Conservation (phyloP, 495 filamentous ascomycete species). For the Aspergillus heteromorphus region DNA sequence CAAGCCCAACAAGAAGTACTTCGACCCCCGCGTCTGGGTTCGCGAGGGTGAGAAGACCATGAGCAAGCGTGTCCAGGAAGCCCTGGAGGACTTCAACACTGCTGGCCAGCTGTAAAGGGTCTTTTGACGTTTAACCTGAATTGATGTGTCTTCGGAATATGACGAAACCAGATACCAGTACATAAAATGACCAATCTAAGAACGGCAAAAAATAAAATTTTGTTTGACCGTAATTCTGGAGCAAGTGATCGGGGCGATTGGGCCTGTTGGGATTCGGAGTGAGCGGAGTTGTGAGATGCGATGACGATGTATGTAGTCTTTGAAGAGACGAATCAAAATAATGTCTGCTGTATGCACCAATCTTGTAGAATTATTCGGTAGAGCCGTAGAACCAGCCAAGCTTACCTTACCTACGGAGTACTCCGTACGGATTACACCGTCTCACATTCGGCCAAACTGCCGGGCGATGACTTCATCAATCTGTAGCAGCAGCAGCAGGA, state of each 20-base stretch:
- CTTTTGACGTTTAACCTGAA: slow-evolving; percentile 4
- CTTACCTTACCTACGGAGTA: too few relatives aligned
- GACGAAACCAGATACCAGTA: slow-evolving; percentile 21
- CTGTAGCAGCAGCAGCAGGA: background rate
- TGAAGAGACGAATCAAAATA: background rate
- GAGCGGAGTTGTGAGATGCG: background rate
- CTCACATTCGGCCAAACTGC: background rate
- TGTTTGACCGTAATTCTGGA: background rate
- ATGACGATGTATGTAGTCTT: background rate
- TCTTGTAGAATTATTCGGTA: too few relatives aligned
- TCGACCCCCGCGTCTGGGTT: slow-evolving; percentile 71
- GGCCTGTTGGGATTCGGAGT: background rate
- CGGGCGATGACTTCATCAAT: background rate
- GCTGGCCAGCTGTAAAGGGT: slow-evolving; percentile 72
- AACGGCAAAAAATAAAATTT: background rate
- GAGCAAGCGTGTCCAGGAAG: slow-evolving; percentile 71
- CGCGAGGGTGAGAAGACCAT: slow-evolving; percentile 98
- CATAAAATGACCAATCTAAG: slow-evolving; percentile 17
- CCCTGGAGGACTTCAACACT: slow-evolving; percentile 88
- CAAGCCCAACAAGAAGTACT: slow-evolving; percentile 99
- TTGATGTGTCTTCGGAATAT: slow-evolving; percentile 11
- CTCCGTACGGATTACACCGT: too few relatives aligned
- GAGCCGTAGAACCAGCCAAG: too few relatives aligned
- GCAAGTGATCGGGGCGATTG: background rate
- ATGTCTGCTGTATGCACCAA: background rate